A percentile compares a stretch with the other conserved stretches of the same genome.
These are phyloP conservation scores for Penstemon davidsonii DNA, from an alignment of 257 asterid genomes.

Conservation along the genomic window DNA sequence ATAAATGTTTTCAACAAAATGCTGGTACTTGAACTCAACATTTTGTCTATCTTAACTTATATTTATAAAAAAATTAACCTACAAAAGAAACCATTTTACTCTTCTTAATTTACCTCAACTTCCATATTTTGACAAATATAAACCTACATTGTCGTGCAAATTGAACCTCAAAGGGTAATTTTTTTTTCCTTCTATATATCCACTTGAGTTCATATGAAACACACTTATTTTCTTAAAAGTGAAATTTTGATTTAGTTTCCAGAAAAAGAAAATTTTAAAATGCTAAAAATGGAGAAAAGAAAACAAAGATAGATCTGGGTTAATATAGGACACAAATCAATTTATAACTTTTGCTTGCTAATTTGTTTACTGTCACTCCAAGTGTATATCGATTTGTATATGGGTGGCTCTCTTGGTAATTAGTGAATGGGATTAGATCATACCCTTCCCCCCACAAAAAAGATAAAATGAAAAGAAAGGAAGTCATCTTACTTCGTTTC, in stretches of 20 bases:
- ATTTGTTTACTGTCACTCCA: not conserved
- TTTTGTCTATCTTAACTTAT: not conserved
- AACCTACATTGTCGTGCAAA: no score
- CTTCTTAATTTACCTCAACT: not conserved
- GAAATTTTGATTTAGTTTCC: not conserved
- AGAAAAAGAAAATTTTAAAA: not conserved
- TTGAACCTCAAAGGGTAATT: not conserved
- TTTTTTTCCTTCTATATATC: not conserved
- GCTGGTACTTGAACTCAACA: conserved; percentile 9
- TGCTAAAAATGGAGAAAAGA: not conserved
- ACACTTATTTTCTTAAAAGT: not conserved
- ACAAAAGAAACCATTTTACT: no score
- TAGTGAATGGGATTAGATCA: no score
- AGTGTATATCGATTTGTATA: not conserved
- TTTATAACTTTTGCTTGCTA: not conserved
- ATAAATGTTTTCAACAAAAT: conserved; percentile 12
- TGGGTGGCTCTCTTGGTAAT: not conserved
- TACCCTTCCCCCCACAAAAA: no score
- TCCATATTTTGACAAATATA: not conserved
- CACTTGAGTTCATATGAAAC: not conserved
- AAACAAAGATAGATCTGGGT: not conserved
- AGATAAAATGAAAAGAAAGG: no score
- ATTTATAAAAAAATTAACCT: no score
- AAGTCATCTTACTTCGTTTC: conserved; percentile 5
- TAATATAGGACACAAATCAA: not conserved